These are phyloP conservation scores for Ceriops zippeliana DNA, from an alignment of 345 rosid species.

Conservation along the genomic window DNA sequence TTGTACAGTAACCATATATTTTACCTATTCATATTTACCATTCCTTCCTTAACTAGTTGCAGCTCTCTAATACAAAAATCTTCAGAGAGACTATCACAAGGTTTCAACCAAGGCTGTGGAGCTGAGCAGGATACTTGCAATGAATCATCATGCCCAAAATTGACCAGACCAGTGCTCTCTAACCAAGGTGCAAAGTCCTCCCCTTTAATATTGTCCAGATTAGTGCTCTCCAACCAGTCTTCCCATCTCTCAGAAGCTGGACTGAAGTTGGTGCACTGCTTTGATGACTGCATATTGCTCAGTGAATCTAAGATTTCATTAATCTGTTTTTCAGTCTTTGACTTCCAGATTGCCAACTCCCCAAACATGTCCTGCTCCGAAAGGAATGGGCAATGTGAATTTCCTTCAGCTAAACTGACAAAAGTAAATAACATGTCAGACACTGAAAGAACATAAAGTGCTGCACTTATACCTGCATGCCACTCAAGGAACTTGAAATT, in stretches of 20 bases:
- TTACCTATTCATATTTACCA: slow-evolving; percentile 60
- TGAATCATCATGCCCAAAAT: slow-evolving; percentile 33
- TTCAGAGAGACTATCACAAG: slow-evolving; percentile 39
- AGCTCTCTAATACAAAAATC: slow-evolving; percentile 43
- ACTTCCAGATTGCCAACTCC: slow-evolving; percentile 62
- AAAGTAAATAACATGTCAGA: neutral
- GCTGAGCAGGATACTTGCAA: slow-evolving; percentile 37
- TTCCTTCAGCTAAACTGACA: slow-evolving; percentile 1
- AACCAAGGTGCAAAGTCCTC: slow-evolving; percentile 60
- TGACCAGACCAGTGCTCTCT: slow-evolving; percentile 40
- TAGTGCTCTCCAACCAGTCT: slow-evolving; percentile 65
- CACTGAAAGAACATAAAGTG: slow-evolving; percentile 6
- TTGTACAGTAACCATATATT: neutral
- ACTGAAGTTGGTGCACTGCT: slow-evolving; percentile 46
- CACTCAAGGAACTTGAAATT: slow-evolving; percentile 62
- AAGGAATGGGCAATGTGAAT: neutral
- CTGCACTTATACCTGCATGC: slow-evolving; percentile 56
- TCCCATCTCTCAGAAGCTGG: slow-evolving; percentile 73
- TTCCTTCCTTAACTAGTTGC: slow-evolving; percentile 48
- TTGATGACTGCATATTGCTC: slow-evolving; percentile 49
- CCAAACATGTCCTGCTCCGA: slow-evolving; percentile 48
- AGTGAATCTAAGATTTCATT: slow-evolving; percentile 52
- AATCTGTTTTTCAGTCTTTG: slow-evolving; percentile 63
- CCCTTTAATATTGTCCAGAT: slow-evolving; percentile 56
- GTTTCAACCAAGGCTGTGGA: slow-evolving; percentile 37